Conservation (phyloP, 1,284 basidiomycete genomes). For the Irpex sp. region DNA sequence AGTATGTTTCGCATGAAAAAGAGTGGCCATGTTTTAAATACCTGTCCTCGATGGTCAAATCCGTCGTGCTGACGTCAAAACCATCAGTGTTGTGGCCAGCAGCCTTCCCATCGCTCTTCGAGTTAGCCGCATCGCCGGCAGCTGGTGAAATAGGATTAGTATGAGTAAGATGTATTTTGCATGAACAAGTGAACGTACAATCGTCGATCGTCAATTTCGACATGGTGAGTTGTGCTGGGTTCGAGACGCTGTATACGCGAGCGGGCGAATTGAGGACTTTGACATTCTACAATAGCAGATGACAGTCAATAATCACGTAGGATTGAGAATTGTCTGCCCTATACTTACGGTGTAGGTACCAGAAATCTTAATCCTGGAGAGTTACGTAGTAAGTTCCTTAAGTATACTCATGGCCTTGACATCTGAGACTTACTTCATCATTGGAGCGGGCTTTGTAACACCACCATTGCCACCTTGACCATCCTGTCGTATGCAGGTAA, state of each 20-base stretch:
- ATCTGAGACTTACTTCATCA: constrained; percentile 29
- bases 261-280: constrained; percentile 37
- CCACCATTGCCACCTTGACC: constrained; percentile 36
- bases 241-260: constrained; percentile 31
- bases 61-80: constrained; percentile 43
- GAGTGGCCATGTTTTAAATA: constrained; percentile 1
- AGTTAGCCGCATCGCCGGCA: constrained; percentile 38
- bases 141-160: constrained; percentile 21
- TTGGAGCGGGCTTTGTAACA: constrained; percentile 34
- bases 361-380: constrained; percentile 47
- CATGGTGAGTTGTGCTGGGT: constrained; percentile 28
- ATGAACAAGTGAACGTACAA: constrained; percentile 24
- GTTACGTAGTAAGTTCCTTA: background rate
- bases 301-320: background rate
- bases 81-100: constrained; percentile 48
- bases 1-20: background rate
- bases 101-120: constrained; percentile 36
- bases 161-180: background rate
- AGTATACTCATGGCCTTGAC: background rate
- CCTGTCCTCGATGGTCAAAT: constrained; percentile 42
- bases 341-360: constrained; percentile 40
- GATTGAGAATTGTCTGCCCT: background rate
- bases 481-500: constrained; percentile 24
- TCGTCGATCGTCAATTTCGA: constrained; percentile 34
- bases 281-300: constrained; percentile 22